Percentiles rank a stretch among this genome's conserved stretches.
Conservation (phyloP, 1,284 basidiomycete species). For the Schizophyllum commune region DNA sequence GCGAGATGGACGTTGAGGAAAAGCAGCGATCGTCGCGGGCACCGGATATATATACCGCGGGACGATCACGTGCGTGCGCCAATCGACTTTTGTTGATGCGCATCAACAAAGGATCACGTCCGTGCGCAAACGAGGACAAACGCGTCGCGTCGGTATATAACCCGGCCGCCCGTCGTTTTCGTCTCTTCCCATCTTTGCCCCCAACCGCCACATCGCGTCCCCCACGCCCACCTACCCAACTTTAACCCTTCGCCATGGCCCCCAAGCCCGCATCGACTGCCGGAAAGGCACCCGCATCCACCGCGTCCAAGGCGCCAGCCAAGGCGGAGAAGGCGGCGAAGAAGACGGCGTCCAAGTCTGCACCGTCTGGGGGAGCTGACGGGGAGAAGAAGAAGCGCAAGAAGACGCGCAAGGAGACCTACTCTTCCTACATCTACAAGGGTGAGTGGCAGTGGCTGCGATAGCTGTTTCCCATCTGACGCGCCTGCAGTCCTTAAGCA, state of each 20-base stretch:
- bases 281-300: constrained; percentile 78
- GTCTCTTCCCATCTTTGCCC: constrained; percentile 4
- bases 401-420: constrained; percentile 87
- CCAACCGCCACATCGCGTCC: constrained; percentile 13
- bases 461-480: background rate
- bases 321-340: constrained; percentile 55
- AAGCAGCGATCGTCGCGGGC: background rate
- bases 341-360: constrained; percentile 25
- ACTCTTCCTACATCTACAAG: constrained; percentile 94
- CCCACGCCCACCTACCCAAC: constrained; percentile 11
- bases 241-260: constrained; percentile 38
- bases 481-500: constrained; percentile 65
- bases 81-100: constrained; percentile 7
- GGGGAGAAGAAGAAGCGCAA: constrained; percentile 87
- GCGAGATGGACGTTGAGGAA: constrained; percentile 1
- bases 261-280: constrained; percentile 80
- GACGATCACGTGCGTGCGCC: background rate
- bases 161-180: background rate
- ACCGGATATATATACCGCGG: background rate
- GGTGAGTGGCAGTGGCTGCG: constrained; percentile 34
- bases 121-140: constrained; percentile 8
- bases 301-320: constrained; percentile 73
- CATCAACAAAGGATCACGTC: constrained; percentile 12
- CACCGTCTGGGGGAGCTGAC: constrained; percentile 31
- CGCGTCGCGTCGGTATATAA: constrained; percentile 14